Percentiles rank a stretch among this genome's conserved stretches.
phyloP scores from a whole-genome alignment of 352 stramenopile species.

The Pythium phragmitis region DNA sequence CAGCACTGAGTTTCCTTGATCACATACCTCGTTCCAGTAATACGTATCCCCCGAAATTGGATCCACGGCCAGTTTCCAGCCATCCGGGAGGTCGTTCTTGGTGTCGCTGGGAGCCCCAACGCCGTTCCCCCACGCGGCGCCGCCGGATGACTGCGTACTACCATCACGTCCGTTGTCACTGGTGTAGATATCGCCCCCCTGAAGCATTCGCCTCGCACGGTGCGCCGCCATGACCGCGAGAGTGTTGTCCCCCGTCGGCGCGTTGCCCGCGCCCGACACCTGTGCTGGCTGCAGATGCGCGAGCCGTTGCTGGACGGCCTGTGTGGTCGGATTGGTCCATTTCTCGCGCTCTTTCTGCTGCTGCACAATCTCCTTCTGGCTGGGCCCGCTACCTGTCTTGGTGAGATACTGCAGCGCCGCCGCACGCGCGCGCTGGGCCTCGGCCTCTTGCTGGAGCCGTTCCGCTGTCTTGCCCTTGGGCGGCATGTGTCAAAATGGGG shows the following conservation, averaged over 20 bases:
- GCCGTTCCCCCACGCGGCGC: not conserved
- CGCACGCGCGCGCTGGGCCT: slow-evolving; percentile 59
- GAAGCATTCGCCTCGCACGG: slow-evolving; percentile 44
- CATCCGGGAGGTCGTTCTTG: slow-evolving; percentile 28
- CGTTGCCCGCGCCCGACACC: not conserved
- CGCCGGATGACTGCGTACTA: not conserved
- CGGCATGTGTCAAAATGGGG: slow-evolving; percentile 23
- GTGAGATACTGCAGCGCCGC: slow-evolving; percentile 64
- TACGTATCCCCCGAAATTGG: slow-evolving; percentile 54
- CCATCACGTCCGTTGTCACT: not conserved
- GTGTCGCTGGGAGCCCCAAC: not conserved
- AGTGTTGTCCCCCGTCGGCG: slow-evolving; percentile 65
- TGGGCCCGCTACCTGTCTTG: slow-evolving; percentile 60
- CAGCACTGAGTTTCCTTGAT: not conserved
- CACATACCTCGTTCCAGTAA: slow-evolving; percentile 80
- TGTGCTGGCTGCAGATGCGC: slow-evolving; percentile 28
- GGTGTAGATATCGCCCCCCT: slow-evolving; percentile 9
- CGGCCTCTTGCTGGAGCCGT: slow-evolving; percentile 57
- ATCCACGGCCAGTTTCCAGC: slow-evolving; percentile 59
- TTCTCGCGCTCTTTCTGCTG: slow-evolving; percentile 58
- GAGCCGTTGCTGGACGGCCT: slow-evolving; percentile 43
- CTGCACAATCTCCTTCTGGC: slow-evolving; percentile 56
- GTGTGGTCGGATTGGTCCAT: slow-evolving; percentile 47
- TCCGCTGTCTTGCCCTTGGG: slow-evolving; percentile 36
- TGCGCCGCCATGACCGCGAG: slow-evolving; percentile 56